Conservation (phyloP, 1,284 basidiomycete genomes). For the Porogramme epimiltina region DNA sequence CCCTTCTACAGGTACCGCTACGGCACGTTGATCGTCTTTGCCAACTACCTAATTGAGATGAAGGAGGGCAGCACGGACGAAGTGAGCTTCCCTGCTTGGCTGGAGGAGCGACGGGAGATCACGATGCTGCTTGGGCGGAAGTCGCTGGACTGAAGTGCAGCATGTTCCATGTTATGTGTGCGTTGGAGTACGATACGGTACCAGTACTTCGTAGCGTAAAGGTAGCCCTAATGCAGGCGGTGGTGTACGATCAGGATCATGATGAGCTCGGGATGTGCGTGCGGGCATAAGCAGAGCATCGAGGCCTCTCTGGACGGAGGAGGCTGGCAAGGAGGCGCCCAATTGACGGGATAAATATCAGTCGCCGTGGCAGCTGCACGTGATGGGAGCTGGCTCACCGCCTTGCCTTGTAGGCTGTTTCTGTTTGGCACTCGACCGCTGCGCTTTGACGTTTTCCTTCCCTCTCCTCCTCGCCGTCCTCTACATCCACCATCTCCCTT, state of each 20-base stretch:
- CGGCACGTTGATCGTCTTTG: conserved; percentile 91
- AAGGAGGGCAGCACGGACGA: conserved; percentile 47
- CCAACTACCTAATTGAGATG: conserved; percentile 92
- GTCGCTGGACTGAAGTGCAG: conserved; percentile 57
- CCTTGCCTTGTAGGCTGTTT: conserved; percentile 11
- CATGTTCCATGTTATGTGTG: neutral
- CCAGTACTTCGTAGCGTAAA: neutral
- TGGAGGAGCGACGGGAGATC: conserved; percentile 84
- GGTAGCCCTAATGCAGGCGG: neutral
- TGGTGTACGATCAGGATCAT: conserved; percentile 17
- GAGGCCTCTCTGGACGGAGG: conserved; percentile 6
- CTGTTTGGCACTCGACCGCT: conserved; percentile 14
- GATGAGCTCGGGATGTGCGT: conserved; percentile 16
- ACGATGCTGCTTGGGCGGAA: conserved; percentile 73
- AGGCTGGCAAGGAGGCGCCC: conserved; percentile 4
- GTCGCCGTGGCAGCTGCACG: conserved; percentile 27
- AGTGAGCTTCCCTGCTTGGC: conserved; percentile 80
- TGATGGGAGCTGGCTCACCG: conserved; percentile 26
- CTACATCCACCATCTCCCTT: conserved; percentile 7
- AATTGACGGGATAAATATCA: conserved; percentile 20
- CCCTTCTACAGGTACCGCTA: conserved; percentile 68
- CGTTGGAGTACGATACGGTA: neutral
- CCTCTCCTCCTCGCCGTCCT: conserved; percentile 6
- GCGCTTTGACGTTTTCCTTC: conserved; percentile 4
- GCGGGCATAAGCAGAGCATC: neutral